Percentiles rank a stretch among this genome's conserved stretches.
Conservation (phyloP, 148 eudicot genomes). For the Cornus suecica region DNA sequence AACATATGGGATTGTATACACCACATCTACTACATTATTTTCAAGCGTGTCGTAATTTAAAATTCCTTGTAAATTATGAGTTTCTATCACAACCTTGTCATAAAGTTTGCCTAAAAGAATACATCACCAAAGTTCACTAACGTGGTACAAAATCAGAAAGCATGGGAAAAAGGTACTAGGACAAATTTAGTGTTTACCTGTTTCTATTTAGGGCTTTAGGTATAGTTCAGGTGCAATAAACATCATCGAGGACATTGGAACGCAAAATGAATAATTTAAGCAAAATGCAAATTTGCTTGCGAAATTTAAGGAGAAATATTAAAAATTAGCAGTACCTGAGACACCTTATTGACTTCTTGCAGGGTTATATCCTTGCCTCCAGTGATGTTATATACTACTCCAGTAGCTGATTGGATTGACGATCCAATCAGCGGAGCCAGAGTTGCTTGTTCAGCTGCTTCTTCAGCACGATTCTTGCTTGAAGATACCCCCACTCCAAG, state of each 20-base stretch:
- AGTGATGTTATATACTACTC: slow-evolving; percentile 94
- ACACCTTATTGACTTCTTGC: slow-evolving; percentile 97
- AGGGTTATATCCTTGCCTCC: slow-evolving; percentile 96
- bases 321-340: slow-evolving; percentile 57
- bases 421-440: slow-evolving; percentile 95
- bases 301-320: slow-evolving; percentile 5
- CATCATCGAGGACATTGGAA: background rate
- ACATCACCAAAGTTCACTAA: background rate
- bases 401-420: slow-evolving; percentile 98
- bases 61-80: too few relatives aligned
- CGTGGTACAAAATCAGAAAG: background rate
- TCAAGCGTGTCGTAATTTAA: too few relatives aligned
- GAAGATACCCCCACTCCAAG: slow-evolving; percentile 98
- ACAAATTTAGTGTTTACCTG: background rate
- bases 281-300: background rate
- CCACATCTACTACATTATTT: too few relatives aligned
- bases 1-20: too few relatives aligned
- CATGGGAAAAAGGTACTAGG: background rate
- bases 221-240: background rate
- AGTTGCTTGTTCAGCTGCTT: slow-evolving; percentile 99
- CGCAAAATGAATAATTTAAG: background rate
- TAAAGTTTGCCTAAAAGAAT: too few relatives aligned
- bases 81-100: background rate
- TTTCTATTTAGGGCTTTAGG: background rate
- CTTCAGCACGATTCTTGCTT: slow-evolving; percentile 98